phyloP scores from a whole-genome alignment of 2,329 filamentous ascomycete species.

The Alternaria postmessia region DNA sequence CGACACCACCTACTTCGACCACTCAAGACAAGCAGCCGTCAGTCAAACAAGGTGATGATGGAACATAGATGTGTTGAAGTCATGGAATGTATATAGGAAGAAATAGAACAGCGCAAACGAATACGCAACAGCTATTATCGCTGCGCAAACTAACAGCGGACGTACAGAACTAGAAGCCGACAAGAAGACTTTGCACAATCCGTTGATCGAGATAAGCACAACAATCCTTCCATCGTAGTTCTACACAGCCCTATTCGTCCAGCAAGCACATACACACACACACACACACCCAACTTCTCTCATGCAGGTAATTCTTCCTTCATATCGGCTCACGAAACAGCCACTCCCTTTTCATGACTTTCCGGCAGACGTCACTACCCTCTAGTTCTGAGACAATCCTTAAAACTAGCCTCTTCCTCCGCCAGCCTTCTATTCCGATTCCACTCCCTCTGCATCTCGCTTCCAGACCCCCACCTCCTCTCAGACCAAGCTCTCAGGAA shows the following conservation, averaged over 20 bases:
- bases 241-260: background rate
- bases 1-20: background rate
- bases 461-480: background rate
- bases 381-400: too few relatives aligned
- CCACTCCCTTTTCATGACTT: background rate
- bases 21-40: background rate
- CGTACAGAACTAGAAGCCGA: background rate
- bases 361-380: too few relatives aligned
- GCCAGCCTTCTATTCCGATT: background rate
- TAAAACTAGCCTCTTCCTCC: too few relatives aligned
- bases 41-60: background rate
- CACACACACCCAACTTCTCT: too few relatives aligned
- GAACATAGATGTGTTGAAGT: background rate
- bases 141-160: fast-evolving
- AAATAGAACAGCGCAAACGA: background rate
- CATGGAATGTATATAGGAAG: background rate
- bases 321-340: background rate
- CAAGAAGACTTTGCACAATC: too few relatives aligned
- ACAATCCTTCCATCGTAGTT: background rate
- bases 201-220: too few relatives aligned
- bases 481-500: too few relatives aligned
- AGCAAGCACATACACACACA: too few relatives aligned
- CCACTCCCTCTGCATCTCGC: too few relatives aligned
- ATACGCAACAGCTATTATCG: too few relatives aligned
- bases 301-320: background rate